Conservation (phyloP, 306 rosid genomes). For the Pyrus bretschneideri region DNA sequence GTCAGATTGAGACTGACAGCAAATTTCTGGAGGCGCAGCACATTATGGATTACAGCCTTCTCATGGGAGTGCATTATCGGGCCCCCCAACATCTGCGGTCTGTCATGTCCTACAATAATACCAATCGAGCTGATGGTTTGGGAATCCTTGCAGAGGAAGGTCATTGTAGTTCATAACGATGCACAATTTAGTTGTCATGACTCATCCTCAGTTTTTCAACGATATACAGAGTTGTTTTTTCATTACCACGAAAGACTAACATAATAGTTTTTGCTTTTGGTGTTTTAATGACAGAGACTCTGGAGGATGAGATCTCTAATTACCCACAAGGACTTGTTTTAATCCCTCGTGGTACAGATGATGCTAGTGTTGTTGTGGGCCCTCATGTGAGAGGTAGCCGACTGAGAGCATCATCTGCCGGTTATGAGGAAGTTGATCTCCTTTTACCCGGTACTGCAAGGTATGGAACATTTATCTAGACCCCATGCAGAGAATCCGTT, state of each 20-base stretch:
- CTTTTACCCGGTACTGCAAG: conserved; percentile 98
- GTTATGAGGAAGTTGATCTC: conserved; percentile 95
- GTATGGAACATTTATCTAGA: conserved; percentile 27
- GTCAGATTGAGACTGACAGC: conserved; percentile 92
- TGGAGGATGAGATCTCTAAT: conserved; percentile 66
- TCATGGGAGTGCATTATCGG: conserved; percentile 94
- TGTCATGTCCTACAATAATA: conserved; percentile 30
- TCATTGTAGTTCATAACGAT: too few species aligned
- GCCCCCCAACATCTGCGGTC: conserved; percentile 83
- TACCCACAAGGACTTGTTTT: conserved; percentile 95
- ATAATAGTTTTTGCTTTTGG: conserved; percentile 4
- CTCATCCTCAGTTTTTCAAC: background rate
- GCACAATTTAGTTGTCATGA: background rate
- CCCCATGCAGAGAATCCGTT: background rate
- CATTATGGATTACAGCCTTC: conserved; percentile 97
- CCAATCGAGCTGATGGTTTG: conserved; percentile 57
- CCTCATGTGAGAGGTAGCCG: conserved; percentile 93
- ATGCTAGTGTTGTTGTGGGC: conserved; percentile 70
- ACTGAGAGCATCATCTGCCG: conserved; percentile 93
- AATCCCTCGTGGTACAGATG: conserved; percentile 78
- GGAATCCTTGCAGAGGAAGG: conserved; percentile 94
- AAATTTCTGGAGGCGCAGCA: conserved; percentile 81
- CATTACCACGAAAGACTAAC: conserved; percentile 2
- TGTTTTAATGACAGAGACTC: conserved; percentile 57
- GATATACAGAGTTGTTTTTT: background rate